Evolutionary conservation across 225 moss, liverwort and hornwort species (phyloP).

Genomic region (Lunularia cruciata): DNA sequence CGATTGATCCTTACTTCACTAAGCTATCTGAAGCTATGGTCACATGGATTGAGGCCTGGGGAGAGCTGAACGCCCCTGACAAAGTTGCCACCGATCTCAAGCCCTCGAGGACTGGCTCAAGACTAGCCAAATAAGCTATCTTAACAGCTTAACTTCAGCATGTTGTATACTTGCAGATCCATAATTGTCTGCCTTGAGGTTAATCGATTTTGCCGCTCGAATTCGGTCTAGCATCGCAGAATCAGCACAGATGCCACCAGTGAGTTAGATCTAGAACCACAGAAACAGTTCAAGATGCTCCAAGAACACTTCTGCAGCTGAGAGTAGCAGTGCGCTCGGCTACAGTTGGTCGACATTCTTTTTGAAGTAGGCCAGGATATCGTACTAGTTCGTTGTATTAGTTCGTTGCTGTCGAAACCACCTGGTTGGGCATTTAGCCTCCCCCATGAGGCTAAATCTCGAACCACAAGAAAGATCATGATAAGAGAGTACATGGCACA

Average conservation of each 20-base stretch:
- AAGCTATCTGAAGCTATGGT: conserved; percentile 57
- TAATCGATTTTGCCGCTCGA: neutral
- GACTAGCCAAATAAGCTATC: neutral
- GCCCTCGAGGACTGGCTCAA: conserved; percentile 35
- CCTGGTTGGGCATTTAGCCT: conserved; percentile 8
- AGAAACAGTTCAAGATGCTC: conserved; percentile 7
- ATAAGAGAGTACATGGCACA: conserved; percentile 9
- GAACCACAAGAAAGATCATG: conserved; percentile 7
- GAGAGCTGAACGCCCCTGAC: conserved; percentile 44
- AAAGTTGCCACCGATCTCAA: conserved; percentile 21
- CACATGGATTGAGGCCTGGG: conserved; percentile 59
- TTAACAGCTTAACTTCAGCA: conserved; percentile 1
- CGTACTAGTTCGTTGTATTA: neutral
- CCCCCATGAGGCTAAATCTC: conserved; percentile 21
- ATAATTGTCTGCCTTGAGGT: neutral
- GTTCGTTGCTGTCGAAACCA: conserved; percentile 6
- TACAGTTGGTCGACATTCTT: conserved; percentile 6
- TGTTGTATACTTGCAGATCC: neutral
- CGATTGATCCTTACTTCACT: conserved; percentile 52
- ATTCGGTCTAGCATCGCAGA: conserved; percentile 12
- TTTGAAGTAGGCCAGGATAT: neutral
- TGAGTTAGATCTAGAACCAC: neutral
- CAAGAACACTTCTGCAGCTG: neutral
- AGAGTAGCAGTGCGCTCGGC: neutral
- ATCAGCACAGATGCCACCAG: conserved; percentile 10